Base-by-base conservation (phyloP, 208 protist genomes). In the Phytomonas francai region DNA sequence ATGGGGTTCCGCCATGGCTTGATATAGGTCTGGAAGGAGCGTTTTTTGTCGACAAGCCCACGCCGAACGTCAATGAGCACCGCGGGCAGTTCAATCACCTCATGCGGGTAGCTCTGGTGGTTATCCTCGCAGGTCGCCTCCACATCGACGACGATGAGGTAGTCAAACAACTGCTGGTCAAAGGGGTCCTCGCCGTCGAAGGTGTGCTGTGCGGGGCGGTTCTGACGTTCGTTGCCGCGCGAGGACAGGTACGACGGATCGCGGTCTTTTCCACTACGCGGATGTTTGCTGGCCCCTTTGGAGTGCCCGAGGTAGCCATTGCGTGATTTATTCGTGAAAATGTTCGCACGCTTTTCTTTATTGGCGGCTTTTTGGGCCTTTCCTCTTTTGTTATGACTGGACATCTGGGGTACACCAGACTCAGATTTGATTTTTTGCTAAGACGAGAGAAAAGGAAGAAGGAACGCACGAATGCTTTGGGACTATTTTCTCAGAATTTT, bases 31-130 rank as follows among this genome's bases (percentile, higher is more conserved):
- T 89, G 90, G 61, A 97, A 97, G 27, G 89, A 93, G 12, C 78
- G 79, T 25, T 81, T 65, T 14, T 76, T 73, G 62, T 93, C 81
- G 9, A 93, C 78, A 63, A 90, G 63, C 19, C 88, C 79, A 8
- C 74, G 75, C 7, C 80, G 84, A 11, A 91, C 88, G 61, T 96
- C 83, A 68, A 98, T 72, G 9, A 97, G 72, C 2, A 98, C 80
- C 14, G 84, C 87, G 19, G 97, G 94, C 30, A 97, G 82, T 71
- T 98, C 97, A 67, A 98, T 98, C 54, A 98, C 88, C 79, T 98
- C 97, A 73, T 98, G 84, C 45, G 82, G 86, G 63, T 90, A 95
- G 62, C 74, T 75, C 1, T 71, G 68, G 29, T 72, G 68, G 68
- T 85, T 59, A n/a, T 74, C 58, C 65, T 96, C 88, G 65, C 93